These are phyloP conservation scores for Apiospora marii DNA, from an alignment of 2,329 filamentous ascomycete species.

Conservation along the genomic window DNA sequence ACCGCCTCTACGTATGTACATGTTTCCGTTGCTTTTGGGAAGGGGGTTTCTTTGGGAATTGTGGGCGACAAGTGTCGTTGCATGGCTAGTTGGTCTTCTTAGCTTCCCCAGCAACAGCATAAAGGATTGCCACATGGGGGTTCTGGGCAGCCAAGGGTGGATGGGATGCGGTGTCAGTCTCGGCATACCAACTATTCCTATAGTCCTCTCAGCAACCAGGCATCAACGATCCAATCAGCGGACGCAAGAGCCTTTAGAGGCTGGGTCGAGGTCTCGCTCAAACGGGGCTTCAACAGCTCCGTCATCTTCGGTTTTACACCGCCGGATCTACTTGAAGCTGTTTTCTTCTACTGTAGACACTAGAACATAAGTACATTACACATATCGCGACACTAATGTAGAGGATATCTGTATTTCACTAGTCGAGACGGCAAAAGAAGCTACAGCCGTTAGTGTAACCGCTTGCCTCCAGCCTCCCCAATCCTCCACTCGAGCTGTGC, in stretches of 20 bases:
- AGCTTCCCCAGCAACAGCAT: conserved; percentile 11
- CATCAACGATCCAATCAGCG: neutral
- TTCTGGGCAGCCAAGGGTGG: neutral
- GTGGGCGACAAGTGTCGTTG: conserved; percentile 13
- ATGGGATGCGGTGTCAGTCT: conserved; percentile 11
- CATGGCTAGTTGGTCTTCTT: conserved; percentile 17
- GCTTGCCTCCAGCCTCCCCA: conserved; percentile 5
- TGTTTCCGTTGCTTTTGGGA: neutral
- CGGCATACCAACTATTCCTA: neutral
- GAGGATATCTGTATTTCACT: neutral
- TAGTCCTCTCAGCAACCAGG: neutral
- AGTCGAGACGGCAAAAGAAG: neutral
- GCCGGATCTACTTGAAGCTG: neutral
- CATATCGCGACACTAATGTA: neutral
- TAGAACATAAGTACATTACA: neutral
- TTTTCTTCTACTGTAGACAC: neutral
- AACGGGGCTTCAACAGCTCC: conserved; percentile 2
- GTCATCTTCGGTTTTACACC: neutral
- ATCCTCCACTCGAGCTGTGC: conserved; percentile 6
- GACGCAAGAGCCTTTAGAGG: neutral
- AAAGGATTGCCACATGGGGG: conserved; percentile 7
- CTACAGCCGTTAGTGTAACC: neutral
- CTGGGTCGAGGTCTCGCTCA: neutral
- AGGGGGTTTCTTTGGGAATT: neutral
- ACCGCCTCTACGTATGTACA: neutral